phyloP scores from a whole-genome alignment of 192 early-diverging fungal species.

The Phlyctochytrium planicorne region DNA sequence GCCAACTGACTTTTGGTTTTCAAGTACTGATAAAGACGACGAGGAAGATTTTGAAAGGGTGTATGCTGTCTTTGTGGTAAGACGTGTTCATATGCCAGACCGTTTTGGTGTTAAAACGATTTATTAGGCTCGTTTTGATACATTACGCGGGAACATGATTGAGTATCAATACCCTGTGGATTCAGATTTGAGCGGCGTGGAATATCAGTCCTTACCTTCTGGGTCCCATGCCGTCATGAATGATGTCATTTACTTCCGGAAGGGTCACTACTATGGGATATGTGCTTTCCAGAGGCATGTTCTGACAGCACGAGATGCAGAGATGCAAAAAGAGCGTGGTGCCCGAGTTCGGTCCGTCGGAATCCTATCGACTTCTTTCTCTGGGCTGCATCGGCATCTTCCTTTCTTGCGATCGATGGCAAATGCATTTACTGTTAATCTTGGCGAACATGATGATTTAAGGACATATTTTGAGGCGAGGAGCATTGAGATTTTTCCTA shows the following conservation, averaged over 20 bases:
- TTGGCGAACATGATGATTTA: slow-evolving; percentile 2
- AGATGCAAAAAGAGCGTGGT: slow-evolving; percentile 18
- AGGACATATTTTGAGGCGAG: slow-evolving; percentile 1
- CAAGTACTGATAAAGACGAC: slow-evolving; percentile 5
- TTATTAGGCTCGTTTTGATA: slow-evolving; percentile 12
- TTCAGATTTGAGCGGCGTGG: slow-evolving; percentile 12
- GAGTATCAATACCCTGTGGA: slow-evolving; percentile 18
- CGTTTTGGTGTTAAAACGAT: background rate
- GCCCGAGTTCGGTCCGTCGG: slow-evolving; percentile 8
- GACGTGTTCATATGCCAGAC: background rate
- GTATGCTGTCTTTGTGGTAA: slow-evolving; percentile 13
- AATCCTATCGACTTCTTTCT: background rate
- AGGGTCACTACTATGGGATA: slow-evolving; percentile 11
- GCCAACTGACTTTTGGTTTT: no score
- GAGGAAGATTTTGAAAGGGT: slow-evolving; percentile 16
- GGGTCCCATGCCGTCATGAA: slow-evolving; percentile 9
- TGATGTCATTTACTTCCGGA: slow-evolving; percentile 16
- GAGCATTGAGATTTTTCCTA: background rate
- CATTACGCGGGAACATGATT: slow-evolving; percentile 20
- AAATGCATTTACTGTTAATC: background rate
- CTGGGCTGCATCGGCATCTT: slow-evolving; percentile 15
- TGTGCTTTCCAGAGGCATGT: slow-evolving; percentile 16
- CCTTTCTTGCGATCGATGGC: slow-evolving; percentile 3
- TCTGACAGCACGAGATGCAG: slow-evolving; percentile 9
- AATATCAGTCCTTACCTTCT: slow-evolving; percentile 6